Base-by-base conservation (phyloP, 176 grass and related monocot species). In the Neostapfia colusana region DNA sequence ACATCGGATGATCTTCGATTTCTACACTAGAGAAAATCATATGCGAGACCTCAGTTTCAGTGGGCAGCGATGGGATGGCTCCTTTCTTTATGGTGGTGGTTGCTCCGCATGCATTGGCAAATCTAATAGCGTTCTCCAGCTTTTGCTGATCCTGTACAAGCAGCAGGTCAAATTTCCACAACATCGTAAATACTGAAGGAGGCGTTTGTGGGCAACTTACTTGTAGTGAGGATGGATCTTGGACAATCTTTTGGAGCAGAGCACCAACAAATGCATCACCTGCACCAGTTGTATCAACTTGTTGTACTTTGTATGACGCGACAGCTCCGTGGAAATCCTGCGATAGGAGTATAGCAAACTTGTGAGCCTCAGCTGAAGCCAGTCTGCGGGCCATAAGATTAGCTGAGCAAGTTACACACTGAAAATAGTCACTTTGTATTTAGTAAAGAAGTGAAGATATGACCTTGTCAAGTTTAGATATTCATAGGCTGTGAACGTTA, bases 261-360 rank as follows among this genome's bases (percentile, higher is more conserved):
- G 90, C 81, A 67, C 94, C 94, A 40, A 91, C 72, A 11, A 97
- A 97, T 7, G 94, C 94, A 74, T 97, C 94, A 63, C 94, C 94
- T 15, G 94, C 94, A 2, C 94, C 94, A 12, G 94, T 97, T 40
- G 93, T 91, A 63, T 97, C 93, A 25, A 97, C 90, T 66, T 97
- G 93, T 54, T 85, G 57, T 77, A 97, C 86, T 75, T 86, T 70
- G 75, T 83, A 89, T 4, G 93, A 93, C 34, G 80, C 67, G 1
- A 93, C 88, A 35, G 27, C 15, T 55, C 93, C 93, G 43, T 16
- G 88, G 81, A 97, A 97, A 91, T 91, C 90, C 93, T 97, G 67
- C 26, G 80, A 72, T 75, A 51, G 76, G 76, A 43, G 68, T 21
- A 51, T 0, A 67, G 24, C 15, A 73, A 42, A 75, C 21, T 11